These are phyloP conservation scores for Acacia crassicarpa DNA, from an alignment of 306 rosid species.

Conservation along the genomic window DNA sequence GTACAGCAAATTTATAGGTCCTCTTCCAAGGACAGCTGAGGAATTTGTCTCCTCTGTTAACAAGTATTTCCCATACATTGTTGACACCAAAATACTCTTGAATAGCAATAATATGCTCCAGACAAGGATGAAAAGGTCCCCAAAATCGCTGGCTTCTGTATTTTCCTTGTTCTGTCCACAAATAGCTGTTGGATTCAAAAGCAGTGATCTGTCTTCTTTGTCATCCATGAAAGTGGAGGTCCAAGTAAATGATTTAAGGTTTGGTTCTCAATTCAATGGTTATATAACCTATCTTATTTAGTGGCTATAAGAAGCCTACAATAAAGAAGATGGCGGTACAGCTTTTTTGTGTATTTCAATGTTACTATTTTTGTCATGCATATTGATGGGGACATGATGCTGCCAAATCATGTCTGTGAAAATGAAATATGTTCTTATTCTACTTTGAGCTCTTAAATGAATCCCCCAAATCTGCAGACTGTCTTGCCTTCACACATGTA, in stretches of 20 bases:
- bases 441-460: conserved; percentile 15
- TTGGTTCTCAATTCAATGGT: conserved; percentile 28
- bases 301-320: not conserved
- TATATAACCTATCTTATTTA: conserved; percentile 1
- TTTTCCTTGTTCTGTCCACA: conserved; percentile 80
- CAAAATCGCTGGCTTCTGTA: conserved; percentile 74
- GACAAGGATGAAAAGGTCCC: conserved; percentile 64
- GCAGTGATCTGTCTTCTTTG: conserved; percentile 34
- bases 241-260: conserved; percentile 88
- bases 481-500: conserved; percentile 1
- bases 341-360: not conserved
- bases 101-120: conserved; percentile 58
- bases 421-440: conserved; percentile 16
- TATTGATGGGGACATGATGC: conserved; percentile 1
- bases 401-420: not conserved
- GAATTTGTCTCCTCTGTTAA: conserved; percentile 75
- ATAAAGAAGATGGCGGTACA: not conserved
- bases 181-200: conserved; percentile 56
- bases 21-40: conserved; percentile 80
- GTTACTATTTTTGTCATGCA: not conserved
- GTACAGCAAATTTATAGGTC: conserved; percentile 76
- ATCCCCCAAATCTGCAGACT: not conserved
- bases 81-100: conserved; percentile 86
- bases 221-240: conserved; percentile 65
- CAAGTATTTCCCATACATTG: conserved; percentile 66